Evolutionary conservation across 176 grass and related monocot genomes (phyloP).

Genomic region (Eragrostis nindensis): DNA sequence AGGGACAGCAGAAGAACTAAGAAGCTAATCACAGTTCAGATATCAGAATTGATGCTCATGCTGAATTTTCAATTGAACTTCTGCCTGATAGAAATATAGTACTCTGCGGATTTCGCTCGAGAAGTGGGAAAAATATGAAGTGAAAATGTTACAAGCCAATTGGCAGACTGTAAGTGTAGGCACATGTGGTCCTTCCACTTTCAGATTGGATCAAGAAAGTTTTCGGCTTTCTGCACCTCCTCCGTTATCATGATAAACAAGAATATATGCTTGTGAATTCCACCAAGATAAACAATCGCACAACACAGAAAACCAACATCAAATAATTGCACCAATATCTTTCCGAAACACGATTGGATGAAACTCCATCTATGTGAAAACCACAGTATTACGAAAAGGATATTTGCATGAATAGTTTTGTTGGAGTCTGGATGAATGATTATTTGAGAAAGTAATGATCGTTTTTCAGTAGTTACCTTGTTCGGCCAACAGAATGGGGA

Average conservation of each 20-base stretch:
- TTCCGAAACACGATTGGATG: background rate
- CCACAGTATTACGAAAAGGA: background rate
- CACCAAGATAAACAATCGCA: conserved; percentile 33
- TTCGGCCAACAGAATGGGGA: background rate
- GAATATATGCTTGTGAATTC: conserved; percentile 53
- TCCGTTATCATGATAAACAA: conserved; percentile 47
- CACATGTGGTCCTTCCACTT: conserved; percentile 56
- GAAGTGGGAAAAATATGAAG: conserved; percentile 34
- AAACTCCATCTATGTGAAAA: background rate
- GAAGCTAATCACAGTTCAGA: background rate
- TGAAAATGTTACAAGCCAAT: conserved; percentile 28
- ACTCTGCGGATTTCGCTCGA: conserved; percentile 10
- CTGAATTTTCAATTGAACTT: conserved; percentile 9
- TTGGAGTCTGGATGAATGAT: background rate
- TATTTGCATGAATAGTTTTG: background rate
- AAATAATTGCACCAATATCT: conserved; percentile 31
- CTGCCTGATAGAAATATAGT: conserved; percentile 10
- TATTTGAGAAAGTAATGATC: conserved; percentile 9
- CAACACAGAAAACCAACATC: conserved; percentile 32
- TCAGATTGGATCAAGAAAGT: conserved; percentile 59
- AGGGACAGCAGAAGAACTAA: conserved; percentile 3
- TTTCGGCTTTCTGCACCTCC: conserved; percentile 14
- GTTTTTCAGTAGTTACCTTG: conserved; percentile 47
- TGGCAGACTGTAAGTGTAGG: conserved; percentile 44
- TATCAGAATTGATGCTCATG: background rate